Evolutionary conservation across 2,329 filamentous ascomycete genomes (phyloP).

Genomic region (Phialemonium atrogriseum): DNA sequence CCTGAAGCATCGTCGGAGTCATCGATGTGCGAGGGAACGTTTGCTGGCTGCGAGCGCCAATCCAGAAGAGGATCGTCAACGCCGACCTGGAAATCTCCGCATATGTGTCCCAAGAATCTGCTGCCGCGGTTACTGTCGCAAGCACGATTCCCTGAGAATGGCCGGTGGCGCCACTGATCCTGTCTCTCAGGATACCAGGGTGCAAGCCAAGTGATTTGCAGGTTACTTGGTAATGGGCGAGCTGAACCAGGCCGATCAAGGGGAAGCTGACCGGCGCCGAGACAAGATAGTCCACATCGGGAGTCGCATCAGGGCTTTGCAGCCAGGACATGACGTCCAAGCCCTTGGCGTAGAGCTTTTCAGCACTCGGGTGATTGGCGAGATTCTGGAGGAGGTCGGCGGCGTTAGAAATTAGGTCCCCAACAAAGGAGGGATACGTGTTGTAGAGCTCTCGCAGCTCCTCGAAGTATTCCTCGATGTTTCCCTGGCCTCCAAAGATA

Average conservation of each 20-base stretch:
- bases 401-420: conserved; percentile 71
- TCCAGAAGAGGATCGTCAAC: conserved; percentile 95
- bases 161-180: conserved; percentile 81
- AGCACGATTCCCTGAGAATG: conserved; percentile 96
- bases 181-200: conserved; percentile 78
- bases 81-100: conserved; percentile 70
- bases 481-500: conserved; percentile 94
- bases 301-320: conserved; percentile 78
- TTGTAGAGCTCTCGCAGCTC: conserved; percentile 86
- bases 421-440: conserved; percentile 86
- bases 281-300: conserved; percentile 88
- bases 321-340: conserved; percentile 93
- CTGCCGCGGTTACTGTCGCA: conserved; percentile 82
- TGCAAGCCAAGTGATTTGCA: conserved; percentile 86
- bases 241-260: conserved; percentile 89
- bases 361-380: conserved; percentile 73
- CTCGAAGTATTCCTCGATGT: conserved; percentile 99
- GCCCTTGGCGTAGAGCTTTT: conserved; percentile 97
- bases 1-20: conserved; percentile 80
- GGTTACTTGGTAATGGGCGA: conserved; percentile 91
- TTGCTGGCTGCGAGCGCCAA: conserved; percentile 93
- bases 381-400: conserved; percentile 83
- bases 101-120: conserved; percentile 89
- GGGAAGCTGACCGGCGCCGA: conserved; percentile 94
- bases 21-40: conserved; percentile 93